Conservation (phyloP, 2,329 filamentous ascomycete species). For the Ophiostoma ulmi region DNA sequence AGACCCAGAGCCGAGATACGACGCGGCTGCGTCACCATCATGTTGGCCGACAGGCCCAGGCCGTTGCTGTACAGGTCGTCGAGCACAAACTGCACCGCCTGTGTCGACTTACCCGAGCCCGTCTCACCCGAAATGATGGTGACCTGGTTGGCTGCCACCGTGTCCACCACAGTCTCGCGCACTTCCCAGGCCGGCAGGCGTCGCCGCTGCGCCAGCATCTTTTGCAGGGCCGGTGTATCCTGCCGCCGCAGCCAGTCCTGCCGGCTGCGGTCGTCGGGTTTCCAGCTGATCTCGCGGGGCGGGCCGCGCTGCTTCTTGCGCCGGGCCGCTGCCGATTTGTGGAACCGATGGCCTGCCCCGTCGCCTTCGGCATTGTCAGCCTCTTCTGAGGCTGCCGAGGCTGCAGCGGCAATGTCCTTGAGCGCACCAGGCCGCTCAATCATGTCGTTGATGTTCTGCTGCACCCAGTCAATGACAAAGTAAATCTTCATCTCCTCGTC, state of each 20-base stretch:
- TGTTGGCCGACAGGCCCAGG: constrained; percentile 73
- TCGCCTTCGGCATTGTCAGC: constrained; percentile 33
- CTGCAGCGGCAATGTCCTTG: constrained; percentile 75
- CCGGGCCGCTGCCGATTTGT: constrained; percentile 31
- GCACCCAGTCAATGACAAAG: constrained; percentile 84
- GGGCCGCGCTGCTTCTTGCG: constrained; percentile 42
- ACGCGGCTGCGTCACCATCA: constrained; percentile 91
- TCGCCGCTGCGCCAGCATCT: constrained; percentile 68
- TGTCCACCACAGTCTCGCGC: constrained; percentile 67
- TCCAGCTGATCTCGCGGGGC: constrained; percentile 57
- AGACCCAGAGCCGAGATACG: constrained; percentile 91
- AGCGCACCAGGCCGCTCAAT: constrained; percentile 79
- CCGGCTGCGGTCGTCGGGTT: constrained; percentile 53
- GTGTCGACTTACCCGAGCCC: constrained; percentile 93
- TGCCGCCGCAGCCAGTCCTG: constrained; percentile 68
- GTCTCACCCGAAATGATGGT: constrained; percentile 97
- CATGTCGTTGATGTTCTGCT: constrained; percentile 75
- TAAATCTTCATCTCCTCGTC: constrained; percentile 89
- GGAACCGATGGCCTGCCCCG: constrained; percentile 23
- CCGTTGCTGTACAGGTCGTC: constrained; percentile 78
- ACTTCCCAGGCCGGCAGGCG: constrained; percentile 83
- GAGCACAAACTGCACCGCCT: constrained; percentile 91
- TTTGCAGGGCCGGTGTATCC: constrained; percentile 57
- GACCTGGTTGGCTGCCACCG: constrained; percentile 73
- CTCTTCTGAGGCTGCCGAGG: constrained; percentile 61